Percentiles rank a stretch among this genome's conserved stretches.
Evolutionary conservation across 495 filamentous ascomycete species (phyloP).

Genomic region (Podospora didyma): DNA sequence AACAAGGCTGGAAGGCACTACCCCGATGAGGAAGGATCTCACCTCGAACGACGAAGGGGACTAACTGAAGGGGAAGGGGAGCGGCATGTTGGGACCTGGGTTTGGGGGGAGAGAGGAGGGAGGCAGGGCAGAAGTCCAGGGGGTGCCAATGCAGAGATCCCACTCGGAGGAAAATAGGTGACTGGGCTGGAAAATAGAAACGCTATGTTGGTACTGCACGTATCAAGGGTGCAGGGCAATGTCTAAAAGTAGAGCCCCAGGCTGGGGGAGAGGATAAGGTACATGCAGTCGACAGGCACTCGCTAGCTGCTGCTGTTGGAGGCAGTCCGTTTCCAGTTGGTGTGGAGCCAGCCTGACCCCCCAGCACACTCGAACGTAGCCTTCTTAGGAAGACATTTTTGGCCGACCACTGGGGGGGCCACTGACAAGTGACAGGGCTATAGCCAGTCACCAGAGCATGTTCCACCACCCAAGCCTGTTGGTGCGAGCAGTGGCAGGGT

Average conservation of each 20-base stretch:
- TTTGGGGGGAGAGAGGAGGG: slow-evolving; percentile 1
- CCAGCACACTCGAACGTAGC: slow-evolving; percentile 1
- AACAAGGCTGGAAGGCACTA: slow-evolving; percentile 20
- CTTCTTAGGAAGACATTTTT: background rate
- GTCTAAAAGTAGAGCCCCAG: slow-evolving; percentile 26
- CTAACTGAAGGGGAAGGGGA: background rate
- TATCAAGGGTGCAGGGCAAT: slow-evolving; percentile 20
- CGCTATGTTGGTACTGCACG: slow-evolving; percentile 18
- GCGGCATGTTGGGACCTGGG: slow-evolving; percentile 5
- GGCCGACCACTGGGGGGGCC: slow-evolving; percentile 5
- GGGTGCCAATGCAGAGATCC: slow-evolving; percentile 10
- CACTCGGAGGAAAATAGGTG: slow-evolving; percentile 20
- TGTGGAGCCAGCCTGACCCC: slow-evolving; percentile 5
- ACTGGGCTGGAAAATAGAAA: slow-evolving; percentile 25
- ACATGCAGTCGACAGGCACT: slow-evolving; percentile 17
- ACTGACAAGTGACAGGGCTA: slow-evolving; percentile 17
- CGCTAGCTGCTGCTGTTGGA: slow-evolving; percentile 13
- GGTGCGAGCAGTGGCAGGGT: slow-evolving; percentile 8
- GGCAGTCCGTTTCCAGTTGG: slow-evolving; percentile 16
- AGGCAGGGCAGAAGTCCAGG: background rate
- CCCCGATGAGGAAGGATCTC: slow-evolving; percentile 23
- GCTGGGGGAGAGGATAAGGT: slow-evolving; percentile 13
- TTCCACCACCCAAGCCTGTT: slow-evolving; percentile 13
- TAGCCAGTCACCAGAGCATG: slow-evolving; percentile 18
- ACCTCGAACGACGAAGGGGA: background rate